Evolutionary conservation across 1,284 basidiomycete genomes (phyloP).

Genomic region (Heterobasidion irregulare): DNA sequence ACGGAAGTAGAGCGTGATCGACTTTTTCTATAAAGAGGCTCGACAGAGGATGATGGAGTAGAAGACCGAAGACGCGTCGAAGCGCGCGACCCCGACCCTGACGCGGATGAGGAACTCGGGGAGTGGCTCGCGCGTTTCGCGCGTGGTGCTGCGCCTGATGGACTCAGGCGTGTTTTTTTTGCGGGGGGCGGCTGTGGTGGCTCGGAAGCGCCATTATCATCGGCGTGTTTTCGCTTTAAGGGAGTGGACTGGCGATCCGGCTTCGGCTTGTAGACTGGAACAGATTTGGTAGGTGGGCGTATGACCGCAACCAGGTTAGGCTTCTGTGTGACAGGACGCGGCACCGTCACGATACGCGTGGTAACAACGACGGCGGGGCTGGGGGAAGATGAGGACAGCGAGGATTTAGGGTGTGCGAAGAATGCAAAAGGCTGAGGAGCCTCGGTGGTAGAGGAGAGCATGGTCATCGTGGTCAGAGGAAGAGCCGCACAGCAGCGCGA

Average conservation of each 20-base stretch:
- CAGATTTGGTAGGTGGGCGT: conserved; percentile 1
- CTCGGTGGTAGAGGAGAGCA: conserved; percentile 1
- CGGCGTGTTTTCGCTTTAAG: conserved; percentile 5
- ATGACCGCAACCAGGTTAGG: background rate
- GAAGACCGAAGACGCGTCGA: conserved; percentile 25
- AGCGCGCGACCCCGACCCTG: conserved; percentile 30
- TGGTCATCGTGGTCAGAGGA: background rate
- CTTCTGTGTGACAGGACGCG: conserved; percentile 4
- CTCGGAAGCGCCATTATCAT: background rate
- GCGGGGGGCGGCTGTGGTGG: background rate
- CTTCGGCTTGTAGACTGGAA: conserved; percentile 2
- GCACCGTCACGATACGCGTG: conserved; percentile 19
- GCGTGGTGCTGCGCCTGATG: conserved; percentile 6
- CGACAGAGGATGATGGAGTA: conserved; percentile 31
- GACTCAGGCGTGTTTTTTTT: conserved; percentile 9
- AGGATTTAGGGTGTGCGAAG: conserved; percentile 20
- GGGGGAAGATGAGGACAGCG: conserved; percentile 11
- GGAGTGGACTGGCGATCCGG: background rate
- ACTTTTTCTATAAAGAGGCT: conserved; percentile 40
- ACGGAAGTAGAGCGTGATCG: conserved; percentile 43
- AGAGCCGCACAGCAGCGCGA: background rate
- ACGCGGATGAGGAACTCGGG: conserved; percentile 15
- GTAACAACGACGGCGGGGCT: conserved; percentile 14
- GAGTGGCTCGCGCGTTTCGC: conserved; percentile 4
- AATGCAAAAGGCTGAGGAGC: conserved; percentile 8